A percentile compares a stretch with the other conserved stretches of the same genome.
These are phyloP conservation scores for Hypomontagnella submonticulosa DNA, from an alignment of 495 filamentous ascomycete genomes.

Conservation along the genomic window DNA sequence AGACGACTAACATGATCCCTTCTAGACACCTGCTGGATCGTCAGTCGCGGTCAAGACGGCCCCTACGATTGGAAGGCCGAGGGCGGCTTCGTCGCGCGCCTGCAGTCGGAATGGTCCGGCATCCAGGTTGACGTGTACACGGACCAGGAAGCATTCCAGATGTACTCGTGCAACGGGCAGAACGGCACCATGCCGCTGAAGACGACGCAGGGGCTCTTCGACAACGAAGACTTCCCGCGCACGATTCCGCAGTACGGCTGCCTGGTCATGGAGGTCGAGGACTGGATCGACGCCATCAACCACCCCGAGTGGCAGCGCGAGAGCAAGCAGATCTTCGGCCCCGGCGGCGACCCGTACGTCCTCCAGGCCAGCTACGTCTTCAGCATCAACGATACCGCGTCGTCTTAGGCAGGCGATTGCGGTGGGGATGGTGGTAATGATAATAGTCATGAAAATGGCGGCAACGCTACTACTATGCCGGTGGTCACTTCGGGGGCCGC, in stretches of 20 bases:
- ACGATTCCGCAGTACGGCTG: conserved; percentile 75
- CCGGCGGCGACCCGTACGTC: conserved; percentile 69
- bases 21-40: conserved; percentile 64
- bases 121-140: conserved; percentile 78
- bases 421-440: not conserved
- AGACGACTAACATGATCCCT: conserved; percentile 15
- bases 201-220: conserved; percentile 68
- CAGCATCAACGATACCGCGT: conserved; percentile 52
- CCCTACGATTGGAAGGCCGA: conserved; percentile 68
- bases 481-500: conserved; percentile 1
- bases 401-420: conserved; percentile 34
- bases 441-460: not conserved
- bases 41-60: conserved; percentile 59
- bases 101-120: conserved; percentile 72
- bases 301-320: conserved; percentile 78
- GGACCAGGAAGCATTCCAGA: conserved; percentile 81
- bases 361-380: conserved; percentile 76
- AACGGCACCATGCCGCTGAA: conserved; percentile 73
- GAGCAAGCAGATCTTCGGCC: conserved; percentile 70
- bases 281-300: conserved; percentile 87
- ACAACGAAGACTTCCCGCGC: conserved; percentile 53
- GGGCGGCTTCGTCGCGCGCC: conserved; percentile 66
- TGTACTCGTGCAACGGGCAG: conserved; percentile 79
- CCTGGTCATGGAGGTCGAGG: conserved; percentile 73
- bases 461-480: not conserved